Base-by-base conservation (phyloP, 495 filamentous ascomycete genomes). In the Lophiostoma macrostomum region DNA sequence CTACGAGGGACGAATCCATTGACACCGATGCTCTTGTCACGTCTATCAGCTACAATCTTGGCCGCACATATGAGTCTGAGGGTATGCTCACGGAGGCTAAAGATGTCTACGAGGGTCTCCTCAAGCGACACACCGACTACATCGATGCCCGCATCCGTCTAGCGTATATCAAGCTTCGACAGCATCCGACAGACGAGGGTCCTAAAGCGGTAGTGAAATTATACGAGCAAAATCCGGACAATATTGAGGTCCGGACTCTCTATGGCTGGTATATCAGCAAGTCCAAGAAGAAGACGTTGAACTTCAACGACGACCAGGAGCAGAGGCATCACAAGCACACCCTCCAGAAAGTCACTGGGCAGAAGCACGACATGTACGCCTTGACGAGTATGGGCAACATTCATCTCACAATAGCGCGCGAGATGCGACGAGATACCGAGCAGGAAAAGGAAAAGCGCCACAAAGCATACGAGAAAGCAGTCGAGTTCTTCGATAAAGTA, bases 401-500 rank as follows among this genome's bases (percentile, higher is more conserved):
- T 40, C 86, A 91, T 62, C 78, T 96, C 25, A 72, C 83, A 47
- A 80, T 85, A 34, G 93, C 93, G 1, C 83, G 93, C 34, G 93
- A 98, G 68, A 96, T 97, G 91, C 84, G 86, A 37, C 79, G 91
- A 41, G 87, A 93, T 31, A 87, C 86, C 2, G 93, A 97, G 13
- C 72, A 78, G 49, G 91, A 98, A 45, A 93, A 87, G 70, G 86
- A 93, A 53, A 94, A 94, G 71, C 83, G 91, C 34, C 83, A 84
- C 34, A 86, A 85, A 60, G 83, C 80, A 58, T 98, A 96, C 67
- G 80, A 83, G 66, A 87, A 87, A 50, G 91, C 93, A 1, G 90
- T 97, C 10, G 94, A 96, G 66, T 97, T 97, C 73, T 98, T 95
- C 66, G 94, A 97, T 67, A 98, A 98, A 72, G 91, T 90, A 20